phyloP scores from a whole-genome alignment of 768 basidiomycete genomes.

The Amylocystis lapponica region DNA sequence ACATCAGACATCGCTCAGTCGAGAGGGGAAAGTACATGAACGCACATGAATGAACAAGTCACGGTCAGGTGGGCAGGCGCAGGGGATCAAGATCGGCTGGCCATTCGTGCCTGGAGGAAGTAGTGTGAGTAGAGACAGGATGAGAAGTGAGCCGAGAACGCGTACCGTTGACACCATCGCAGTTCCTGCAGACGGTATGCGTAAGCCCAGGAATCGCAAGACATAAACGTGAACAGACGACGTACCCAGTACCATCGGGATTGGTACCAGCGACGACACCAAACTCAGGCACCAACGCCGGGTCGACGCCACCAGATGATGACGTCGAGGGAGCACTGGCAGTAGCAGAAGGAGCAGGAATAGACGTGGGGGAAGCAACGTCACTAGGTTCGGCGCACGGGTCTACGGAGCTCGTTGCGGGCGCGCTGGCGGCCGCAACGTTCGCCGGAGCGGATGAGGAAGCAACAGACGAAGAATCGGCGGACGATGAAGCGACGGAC shows the following conservation, averaged over 20 bases:
- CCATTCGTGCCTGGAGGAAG: constrained; percentile 22
- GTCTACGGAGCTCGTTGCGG: background rate
- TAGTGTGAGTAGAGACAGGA: background rate
- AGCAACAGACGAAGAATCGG: background rate
- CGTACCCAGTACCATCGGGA: constrained; percentile 17
- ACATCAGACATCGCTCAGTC: background rate
- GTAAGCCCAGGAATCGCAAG: background rate
- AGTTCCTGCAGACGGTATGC: constrained; percentile 29
- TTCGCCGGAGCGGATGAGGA: constrained; percentile 1
- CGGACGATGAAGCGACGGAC: background rate
- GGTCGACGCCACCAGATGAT: constrained; percentile 15
- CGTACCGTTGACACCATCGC: constrained; percentile 28
- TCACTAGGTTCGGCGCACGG: constrained; percentile 2
- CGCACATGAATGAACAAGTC: constrained; percentile 27
- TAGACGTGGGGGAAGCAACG: constrained; percentile 1
- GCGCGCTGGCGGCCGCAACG: constrained; percentile 2
- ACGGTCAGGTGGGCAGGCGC: constrained; percentile 34
- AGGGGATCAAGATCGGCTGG: constrained; percentile 35
- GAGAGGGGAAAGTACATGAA: constrained; percentile 2
- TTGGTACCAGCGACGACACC: constrained; percentile 12
- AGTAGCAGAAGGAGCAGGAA: background rate
- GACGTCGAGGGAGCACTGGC: constrained; percentile 6
- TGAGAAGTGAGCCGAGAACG: background rate
- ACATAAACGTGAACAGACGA: background rate
- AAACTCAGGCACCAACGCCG: constrained; percentile 19